Evolutionary conservation across 768 basidiomycete genomes (phyloP).

Genomic region (Tricholomella constricta): DNA sequence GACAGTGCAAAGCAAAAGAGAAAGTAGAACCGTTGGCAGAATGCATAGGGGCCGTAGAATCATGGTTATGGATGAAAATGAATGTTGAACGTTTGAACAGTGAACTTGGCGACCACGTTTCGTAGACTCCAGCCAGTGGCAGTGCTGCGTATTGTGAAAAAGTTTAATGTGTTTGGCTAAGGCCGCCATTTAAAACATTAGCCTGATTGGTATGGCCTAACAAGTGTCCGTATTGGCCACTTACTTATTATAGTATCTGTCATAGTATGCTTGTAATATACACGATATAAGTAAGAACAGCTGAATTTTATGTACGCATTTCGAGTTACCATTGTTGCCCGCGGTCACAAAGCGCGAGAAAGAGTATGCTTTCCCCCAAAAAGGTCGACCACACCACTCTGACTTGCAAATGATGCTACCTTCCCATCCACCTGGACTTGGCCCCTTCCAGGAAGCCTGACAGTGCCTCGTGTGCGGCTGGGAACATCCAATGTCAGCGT

Average conservation of each 20-base stretch:
- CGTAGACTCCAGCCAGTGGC: neutral
- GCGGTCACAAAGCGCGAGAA: constrained; percentile 4
- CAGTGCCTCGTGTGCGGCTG: constrained; percentile 25
- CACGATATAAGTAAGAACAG: no score
- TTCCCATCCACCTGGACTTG: constrained; percentile 21
- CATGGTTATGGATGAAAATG: constrained; percentile 15
- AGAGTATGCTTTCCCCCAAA: constrained; percentile 16
- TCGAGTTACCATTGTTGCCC: no score
- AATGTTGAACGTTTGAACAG: neutral
- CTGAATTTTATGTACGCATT: no score
- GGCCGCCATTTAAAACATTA: neutral
- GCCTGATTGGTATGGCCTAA: no score
- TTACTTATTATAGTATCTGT: no score
- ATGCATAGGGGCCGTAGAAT: constrained; percentile 19
- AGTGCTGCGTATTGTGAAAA: neutral
- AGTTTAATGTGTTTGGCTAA: neutral
- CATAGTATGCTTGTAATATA: no score
- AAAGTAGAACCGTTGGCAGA: constrained; percentile 12
- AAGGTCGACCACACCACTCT: constrained; percentile 6
- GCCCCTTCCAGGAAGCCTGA: constrained; percentile 29
- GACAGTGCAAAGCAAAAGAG: constrained; percentile 15
- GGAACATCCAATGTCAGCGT: constrained; percentile 27
- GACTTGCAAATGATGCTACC: neutral
- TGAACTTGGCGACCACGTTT: neutral
- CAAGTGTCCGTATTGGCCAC: no score